Base-by-base conservation (phyloP, 2,329 filamentous ascomycete genomes). In the Colletotrichum neosansevieriae region DNA sequence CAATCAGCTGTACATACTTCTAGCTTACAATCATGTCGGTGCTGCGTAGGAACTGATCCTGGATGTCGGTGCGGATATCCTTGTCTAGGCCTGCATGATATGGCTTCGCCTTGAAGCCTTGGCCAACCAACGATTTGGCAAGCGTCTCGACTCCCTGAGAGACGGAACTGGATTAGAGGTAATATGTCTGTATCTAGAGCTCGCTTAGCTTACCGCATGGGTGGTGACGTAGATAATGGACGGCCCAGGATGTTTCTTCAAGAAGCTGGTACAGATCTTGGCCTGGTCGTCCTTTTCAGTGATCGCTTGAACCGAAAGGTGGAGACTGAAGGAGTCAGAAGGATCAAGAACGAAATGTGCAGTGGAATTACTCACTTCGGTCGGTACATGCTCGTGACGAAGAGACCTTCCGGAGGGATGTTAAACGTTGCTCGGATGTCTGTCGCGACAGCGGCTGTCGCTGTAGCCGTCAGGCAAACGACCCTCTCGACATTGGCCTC, bases 191-290 rank as follows among this genome's bases (percentile, higher is more conserved):
- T 29, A 12, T 38, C 17, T 21, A 3, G 10, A 17, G 2, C 4
- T 3, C 6, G 6, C 2, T 5, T 4, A 12, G 34, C 65, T 1
- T 60, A 78, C 79, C 71, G 82, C 84, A 66, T 89, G 88, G 0
- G 85, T 74, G 0, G 87, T 89, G 1, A 89, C 86, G 62, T 91
- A 91, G 12, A 91, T 80, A 21, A 91, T 85, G 0, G 86, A 86
- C 2, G 88, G 80, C 0, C 88, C 89, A 1, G 81, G 78, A 63
- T 89, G 80, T 0, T 79, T 71, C 36, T 76, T 77, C 9, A 91
- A 76, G 67, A 89, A 89, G 0, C 75, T 82, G 79, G 11, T 87
- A 73, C 49, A 79, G 77, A 2, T 81, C 77, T 64, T 45, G n/a
- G 58, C 61, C 42, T 68, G 65, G 2, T 85, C 82, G 7, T 81